These are phyloP conservation scores for Diaporthe sp. DNA, from an alignment of 2,329 filamentous ascomycete genomes.

Conservation along the genomic window DNA sequence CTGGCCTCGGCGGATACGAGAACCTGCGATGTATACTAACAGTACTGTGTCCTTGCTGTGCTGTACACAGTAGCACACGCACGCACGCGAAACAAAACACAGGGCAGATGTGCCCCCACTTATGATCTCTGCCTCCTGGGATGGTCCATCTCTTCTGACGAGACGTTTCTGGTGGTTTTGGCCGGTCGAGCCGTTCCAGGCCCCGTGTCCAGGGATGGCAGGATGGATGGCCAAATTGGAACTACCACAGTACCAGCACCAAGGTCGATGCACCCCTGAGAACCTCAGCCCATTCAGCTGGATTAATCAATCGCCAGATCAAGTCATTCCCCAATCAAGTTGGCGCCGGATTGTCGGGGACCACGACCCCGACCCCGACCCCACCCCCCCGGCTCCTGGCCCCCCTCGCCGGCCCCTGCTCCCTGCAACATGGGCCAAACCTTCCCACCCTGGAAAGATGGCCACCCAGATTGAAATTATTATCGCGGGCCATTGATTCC, in stretches of 20 bases:
- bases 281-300: not conserved
- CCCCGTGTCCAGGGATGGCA: slow-evolving; percentile 11
- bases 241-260: not conserved
- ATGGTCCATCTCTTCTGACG: not conserved
- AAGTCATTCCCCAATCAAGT: not conserved
- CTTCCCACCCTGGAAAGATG: not conserved
- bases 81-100: not conserved
- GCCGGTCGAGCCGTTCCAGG: not conserved
- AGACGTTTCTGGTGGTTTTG: slow-evolving; percentile 7
- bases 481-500: not conserved
- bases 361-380: too few species aligned
- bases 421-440: not conserved
- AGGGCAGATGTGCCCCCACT: not conserved
- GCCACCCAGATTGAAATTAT: slow-evolving; percentile 10
- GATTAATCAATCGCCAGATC: not conserved
- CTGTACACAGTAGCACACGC: too few species aligned
- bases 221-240: not conserved
- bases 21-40: not conserved
- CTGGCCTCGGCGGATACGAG: slow-evolving; percentile 5
- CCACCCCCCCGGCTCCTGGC: not conserved
- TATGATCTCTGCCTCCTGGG: slow-evolving; percentile 5
- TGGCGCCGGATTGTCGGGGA: not conserved
- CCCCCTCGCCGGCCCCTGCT: not conserved
- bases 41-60: too few species aligned
- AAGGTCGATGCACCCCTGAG: not conserved